Evolutionary conservation across 148 eudicot genomes (phyloP).

Genomic region (Suaeda aralocaspica): DNA sequence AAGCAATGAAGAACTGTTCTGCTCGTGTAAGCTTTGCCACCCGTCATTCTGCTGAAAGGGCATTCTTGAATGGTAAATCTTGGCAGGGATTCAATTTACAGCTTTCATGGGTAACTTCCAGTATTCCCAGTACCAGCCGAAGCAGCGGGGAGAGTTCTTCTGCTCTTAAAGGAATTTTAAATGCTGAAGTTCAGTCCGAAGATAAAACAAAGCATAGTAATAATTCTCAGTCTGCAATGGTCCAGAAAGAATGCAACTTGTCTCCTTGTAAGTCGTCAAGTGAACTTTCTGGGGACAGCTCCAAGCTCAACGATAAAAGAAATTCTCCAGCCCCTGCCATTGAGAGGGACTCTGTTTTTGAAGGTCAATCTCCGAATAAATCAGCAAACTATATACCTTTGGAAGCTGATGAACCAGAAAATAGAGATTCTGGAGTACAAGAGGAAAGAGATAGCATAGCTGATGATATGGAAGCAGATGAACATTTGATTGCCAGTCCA

Average conservation of each 20-base stretch:
- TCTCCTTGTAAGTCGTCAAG: constrained; percentile 24
- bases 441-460: constrained; percentile 20
- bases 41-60: constrained; percentile 75
- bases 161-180: constrained; percentile 35
- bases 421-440: constrained; percentile 25
- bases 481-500: constrained; percentile 32
- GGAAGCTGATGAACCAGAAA: constrained; percentile 26
- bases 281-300: constrained; percentile 20
- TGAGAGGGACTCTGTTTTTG: constrained; percentile 34
- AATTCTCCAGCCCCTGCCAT: constrained; percentile 33
- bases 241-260: not conserved
- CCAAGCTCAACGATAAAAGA: constrained; percentile 30
- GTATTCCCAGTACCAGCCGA: constrained; percentile 30
- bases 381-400: constrained; percentile 25
- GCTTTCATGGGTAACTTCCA: constrained; percentile 54
- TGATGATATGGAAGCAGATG: constrained; percentile 35
- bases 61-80: constrained; percentile 60
- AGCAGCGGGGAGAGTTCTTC: constrained; percentile 45
- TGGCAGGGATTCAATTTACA: constrained; percentile 65
- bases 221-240: constrained; percentile 22
- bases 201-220: constrained; percentile 23
- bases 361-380: constrained; percentile 30
- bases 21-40: constrained; percentile 59
- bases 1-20: constrained; percentile 34
- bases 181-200: constrained; percentile 28